A percentile compares a stretch with the other conserved stretches of the same genome.
These are phyloP conservation scores for Pisolithus sp. DNA, from an alignment of 768 basidiomycete genomes.

Conservation along the genomic window DNA sequence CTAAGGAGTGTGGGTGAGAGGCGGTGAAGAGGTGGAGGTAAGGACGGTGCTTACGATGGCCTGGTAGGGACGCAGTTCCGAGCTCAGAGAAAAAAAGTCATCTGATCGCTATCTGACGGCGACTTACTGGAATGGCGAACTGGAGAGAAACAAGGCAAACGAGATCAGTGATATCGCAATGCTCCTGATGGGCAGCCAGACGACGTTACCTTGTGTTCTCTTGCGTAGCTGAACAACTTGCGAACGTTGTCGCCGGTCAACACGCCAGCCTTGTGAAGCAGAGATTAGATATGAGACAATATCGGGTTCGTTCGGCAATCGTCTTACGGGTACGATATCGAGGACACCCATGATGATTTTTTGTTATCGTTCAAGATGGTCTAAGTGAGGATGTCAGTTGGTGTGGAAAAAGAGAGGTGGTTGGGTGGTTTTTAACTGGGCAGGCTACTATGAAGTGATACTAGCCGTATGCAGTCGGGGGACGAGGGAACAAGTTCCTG, in stretches of 20 bases:
- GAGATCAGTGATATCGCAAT: slow-evolving; percentile 4
- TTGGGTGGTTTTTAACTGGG: too few relatives aligned
- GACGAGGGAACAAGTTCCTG: too few relatives aligned
- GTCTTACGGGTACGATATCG: slow-evolving; percentile 76
- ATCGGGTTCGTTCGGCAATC: not conserved
- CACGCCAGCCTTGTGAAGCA: slow-evolving; percentile 68
- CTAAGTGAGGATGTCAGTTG: too few relatives aligned
- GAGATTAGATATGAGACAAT: not conserved
- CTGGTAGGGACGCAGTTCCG: slow-evolving; percentile 28
- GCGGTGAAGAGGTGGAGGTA: not conserved
- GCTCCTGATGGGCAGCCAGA: not conserved
- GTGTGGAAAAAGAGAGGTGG: not conserved
- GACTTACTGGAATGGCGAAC: slow-evolving; percentile 83
- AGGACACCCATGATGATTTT: slow-evolving; percentile 61
- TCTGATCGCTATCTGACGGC: too few relatives aligned
- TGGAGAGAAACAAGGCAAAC: slow-evolving; percentile 21
- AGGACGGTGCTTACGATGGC: slow-evolving; percentile 59
- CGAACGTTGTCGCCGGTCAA: slow-evolving; percentile 92
- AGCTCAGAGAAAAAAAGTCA: not conserved
- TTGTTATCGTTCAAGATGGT: too few relatives aligned
- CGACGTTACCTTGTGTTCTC: slow-evolving; percentile 68
- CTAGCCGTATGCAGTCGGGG: too few relatives aligned
- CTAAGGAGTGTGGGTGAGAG: slow-evolving; percentile 32
- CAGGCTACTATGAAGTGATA: too few relatives aligned
- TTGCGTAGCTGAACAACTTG: slow-evolving; percentile 93